Base-by-base conservation (phyloP, 1,139 yeast species). In the Magnusiomyces tetraspermus region DNA sequence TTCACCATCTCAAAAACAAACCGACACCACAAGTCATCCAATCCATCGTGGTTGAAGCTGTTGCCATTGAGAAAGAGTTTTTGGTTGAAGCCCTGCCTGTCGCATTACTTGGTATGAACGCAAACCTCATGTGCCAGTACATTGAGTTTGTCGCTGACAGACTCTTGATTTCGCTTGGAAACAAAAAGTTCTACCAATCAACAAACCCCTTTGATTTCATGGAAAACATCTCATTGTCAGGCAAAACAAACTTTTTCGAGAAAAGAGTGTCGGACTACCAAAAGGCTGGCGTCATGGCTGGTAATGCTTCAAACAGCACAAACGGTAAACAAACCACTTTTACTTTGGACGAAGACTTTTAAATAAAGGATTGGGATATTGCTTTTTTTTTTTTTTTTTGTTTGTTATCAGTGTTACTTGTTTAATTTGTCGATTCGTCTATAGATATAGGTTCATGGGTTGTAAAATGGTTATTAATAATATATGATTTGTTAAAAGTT, bases 241-340 rank as follows among this genome's bases (percentile, higher is more conserved):
- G 98, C 72, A 92, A 92, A 80, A 90, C 98, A 63, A 92, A 92
- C 77, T 92, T 94, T 80, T 92, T 92, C 68, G 99, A 92, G 78
- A 92, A 92, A 81, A 85, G 97, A 74, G 98, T 92, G 58, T 85
- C 96, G 57, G 99, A 94, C 72, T 94, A 94, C 76, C 97, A 92
- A 76, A 92, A 92, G 77, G 97, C 97, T 53, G 97, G 97, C 75
- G 98, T 92, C 65, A 92, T 92, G 95, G 89, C 85, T 54, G 72
- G 73, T 49, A 66, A 67, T 47, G 60, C 63, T 54, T 68, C 68
- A 60, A 15, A 26, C 15, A 38, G 19, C n/a, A 4, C 4, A 17
- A 76, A 70, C 56, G 64, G 71, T 49, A 70, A 67, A 54, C 71
- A 66, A 46, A 77, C 75, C 60, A 75, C 76, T 46, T 73, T 73